A percentile compares a stretch with the other conserved stretches of the same genome.
These are phyloP conservation scores for Sporopachydermia quercuum DNA, from an alignment of 805 yeast genomes.

Conservation along the genomic window DNA sequence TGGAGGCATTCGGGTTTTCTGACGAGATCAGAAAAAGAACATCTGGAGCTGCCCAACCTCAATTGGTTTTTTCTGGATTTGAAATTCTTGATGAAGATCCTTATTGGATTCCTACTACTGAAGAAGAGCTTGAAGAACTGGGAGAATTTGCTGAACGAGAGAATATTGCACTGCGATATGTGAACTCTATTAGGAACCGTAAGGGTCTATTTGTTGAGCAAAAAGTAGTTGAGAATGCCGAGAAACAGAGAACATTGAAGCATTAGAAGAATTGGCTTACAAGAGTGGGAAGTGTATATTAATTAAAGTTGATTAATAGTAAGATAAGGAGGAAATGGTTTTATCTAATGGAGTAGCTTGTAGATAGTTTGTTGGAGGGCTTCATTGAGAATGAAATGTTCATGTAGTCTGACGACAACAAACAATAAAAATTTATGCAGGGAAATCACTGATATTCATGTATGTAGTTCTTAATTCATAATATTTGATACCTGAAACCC, in stretches of 20 bases:
- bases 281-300: no score
- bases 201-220: constrained; percentile 87
- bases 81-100: constrained; percentile 86
- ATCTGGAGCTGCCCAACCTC: constrained; percentile 96
- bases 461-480: no score
- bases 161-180: constrained; percentile 75
- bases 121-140: constrained; percentile 83
- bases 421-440: no score
- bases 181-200: constrained; percentile 67
- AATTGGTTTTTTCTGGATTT: constrained; percentile 78
- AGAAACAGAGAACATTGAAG: constrained; percentile 82
- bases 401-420: no score
- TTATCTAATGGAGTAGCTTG: no score
- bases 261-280: constrained; percentile 18
- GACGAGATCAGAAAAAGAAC: constrained; percentile 89
- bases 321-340: no score
- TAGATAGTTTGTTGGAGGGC: no score
- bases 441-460: no score
- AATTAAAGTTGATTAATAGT: no score
- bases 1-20: constrained; percentile 92
- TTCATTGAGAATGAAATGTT: no score
- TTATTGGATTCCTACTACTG: constrained; percentile 98
- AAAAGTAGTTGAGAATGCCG: constrained; percentile 82
- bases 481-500: no score
- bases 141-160: constrained; percentile 91